A percentile compares a stretch with the other conserved stretches of the same genome.
phyloP scores from a whole-genome alignment of 345 rosid species.

The Nephelium lappaceum region DNA sequence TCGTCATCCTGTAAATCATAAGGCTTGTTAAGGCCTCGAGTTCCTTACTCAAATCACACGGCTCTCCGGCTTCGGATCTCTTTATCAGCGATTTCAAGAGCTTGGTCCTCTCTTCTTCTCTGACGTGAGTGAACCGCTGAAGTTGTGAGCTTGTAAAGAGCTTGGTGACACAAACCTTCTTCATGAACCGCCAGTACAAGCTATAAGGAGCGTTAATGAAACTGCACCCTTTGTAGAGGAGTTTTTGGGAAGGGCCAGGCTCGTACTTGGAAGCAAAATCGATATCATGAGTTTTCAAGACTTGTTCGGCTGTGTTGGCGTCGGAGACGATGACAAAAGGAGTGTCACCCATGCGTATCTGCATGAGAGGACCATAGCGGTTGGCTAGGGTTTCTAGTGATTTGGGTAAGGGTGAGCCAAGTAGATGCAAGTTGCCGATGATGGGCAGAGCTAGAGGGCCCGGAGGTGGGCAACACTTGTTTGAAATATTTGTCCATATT shows the following conservation, averaged over 20 bases:
- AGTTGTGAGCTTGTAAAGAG: conserved; percentile 39
- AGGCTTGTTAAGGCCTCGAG: conserved; percentile 37
- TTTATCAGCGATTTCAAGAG: conserved; percentile 23
- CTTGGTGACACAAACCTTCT: conserved; percentile 40
- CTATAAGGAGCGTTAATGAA: conserved; percentile 35
- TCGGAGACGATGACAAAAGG: conserved; percentile 33
- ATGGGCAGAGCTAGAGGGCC: conserved; percentile 45
- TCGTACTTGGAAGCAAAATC: conserved; percentile 38
- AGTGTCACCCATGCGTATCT: conserved; percentile 32
- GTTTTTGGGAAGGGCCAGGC: conserved; percentile 33
- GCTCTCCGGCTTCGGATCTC: conserved; percentile 26
- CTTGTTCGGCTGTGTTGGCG: conserved; percentile 28
- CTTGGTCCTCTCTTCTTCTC: conserved; percentile 32
- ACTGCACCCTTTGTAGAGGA: conserved; percentile 30
- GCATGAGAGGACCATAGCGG: conserved; percentile 40
- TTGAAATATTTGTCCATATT: conserved; percentile 6
- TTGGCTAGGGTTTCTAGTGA: conserved; percentile 33
- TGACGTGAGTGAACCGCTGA: conserved; percentile 22
- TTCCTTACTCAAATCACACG: conserved; percentile 38
- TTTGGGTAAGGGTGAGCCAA: conserved; percentile 30
- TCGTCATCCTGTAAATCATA: conserved; percentile 46
- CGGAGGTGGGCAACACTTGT: conserved; percentile 32
- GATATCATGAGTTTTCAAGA: conserved; percentile 36
- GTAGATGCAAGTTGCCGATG: conserved; percentile 48
- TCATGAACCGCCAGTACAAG: conserved; percentile 41